Base-by-base conservation (phyloP, 176 grass and related monocot species). In the Bothriochloa decipiens region DNA sequence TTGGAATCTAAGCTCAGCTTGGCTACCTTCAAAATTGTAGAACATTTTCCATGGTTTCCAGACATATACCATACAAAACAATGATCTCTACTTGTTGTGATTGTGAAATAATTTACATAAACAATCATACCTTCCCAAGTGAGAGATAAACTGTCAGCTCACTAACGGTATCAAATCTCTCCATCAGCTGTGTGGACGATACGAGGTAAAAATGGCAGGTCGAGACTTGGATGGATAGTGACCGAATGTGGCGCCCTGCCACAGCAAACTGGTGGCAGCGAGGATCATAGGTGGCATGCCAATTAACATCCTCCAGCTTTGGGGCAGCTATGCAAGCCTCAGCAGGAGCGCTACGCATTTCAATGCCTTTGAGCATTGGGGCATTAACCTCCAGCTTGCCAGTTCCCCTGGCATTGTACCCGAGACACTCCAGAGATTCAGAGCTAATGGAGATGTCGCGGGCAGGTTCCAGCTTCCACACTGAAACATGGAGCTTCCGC, bases 321-420 rank as follows among this genome's bases (percentile, higher is more conserved):
- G 68, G 68, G 9, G 68, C 36, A 1, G 5, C 36, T 3, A 70
- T 70, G 10, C 22, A 23, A n/a, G 68, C 68, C 68, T 70, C 4
- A 8, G 1, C 10, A 6, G 35, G 37, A 42, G 1, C 15, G 0
- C 1, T 0, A 40, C 0, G 2, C 36, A 70, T 36, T 41, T 0
- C 4, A 13, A 70, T 70, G 33, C 41, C 20, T 6, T n/a, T 4
- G 2, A 70, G 36, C 33, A 70, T 12, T 41, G 67, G 67, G 36
- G 67, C 20, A 0, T 18, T 0, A 23, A 70, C 18, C 36, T 71
- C 68, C 22, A 71, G 68, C 68, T 71, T 42, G 37, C 20, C 10
- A 0, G 20, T 42, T 6, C 3, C 8, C 0, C 0, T 0, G 4
- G 1, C 16, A 0, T 0, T 0, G 18, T 69, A 69, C 0, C 6